A percentile compares a stretch with the other conserved stretches of the same genome.
These are phyloP conservation scores for Trifolium dubium DNA, from an alignment of 306 rosid species.

Conservation along the genomic window DNA sequence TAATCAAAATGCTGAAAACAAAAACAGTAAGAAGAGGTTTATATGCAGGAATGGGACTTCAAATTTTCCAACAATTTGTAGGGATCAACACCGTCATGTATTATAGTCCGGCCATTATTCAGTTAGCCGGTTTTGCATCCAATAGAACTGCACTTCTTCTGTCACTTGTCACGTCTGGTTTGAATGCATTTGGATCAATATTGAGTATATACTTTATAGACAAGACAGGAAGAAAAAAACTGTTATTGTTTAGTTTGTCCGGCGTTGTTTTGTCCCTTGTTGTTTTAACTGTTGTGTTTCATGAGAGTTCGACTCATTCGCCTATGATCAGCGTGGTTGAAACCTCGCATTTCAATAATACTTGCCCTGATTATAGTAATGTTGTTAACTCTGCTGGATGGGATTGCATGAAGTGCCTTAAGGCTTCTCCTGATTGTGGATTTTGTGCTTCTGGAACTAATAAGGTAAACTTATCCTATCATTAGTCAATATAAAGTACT, in stretches of 20 bases:
- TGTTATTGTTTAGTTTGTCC: conserved; percentile 46
- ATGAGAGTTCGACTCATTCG: conserved; percentile 49
- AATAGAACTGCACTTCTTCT: conserved; percentile 59
- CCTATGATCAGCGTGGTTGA: conserved; percentile 38
- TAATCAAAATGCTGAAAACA: conserved; percentile 45
- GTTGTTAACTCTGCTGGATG: conserved; percentile 33
- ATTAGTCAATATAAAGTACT: background rate
- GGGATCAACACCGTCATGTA: conserved; percentile 72
- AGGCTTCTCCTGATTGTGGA: conserved; percentile 58
- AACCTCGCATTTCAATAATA: conserved; percentile 48
- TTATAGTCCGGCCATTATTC: conserved; percentile 67
- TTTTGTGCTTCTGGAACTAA: conserved; percentile 53
- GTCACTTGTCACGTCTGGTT: conserved; percentile 60
- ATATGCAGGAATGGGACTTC: conserved; percentile 69
- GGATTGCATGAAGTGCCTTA: conserved; percentile 65
- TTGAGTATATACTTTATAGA: conserved; percentile 63
- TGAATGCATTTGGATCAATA: conserved; percentile 61
- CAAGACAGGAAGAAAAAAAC: conserved; percentile 63
- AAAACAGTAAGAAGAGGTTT: conserved; percentile 61
- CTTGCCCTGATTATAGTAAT: conserved; percentile 52
- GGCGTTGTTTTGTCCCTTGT: conserved; percentile 53
- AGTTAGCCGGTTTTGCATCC: conserved; percentile 63
- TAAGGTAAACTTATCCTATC: conserved; percentile 44
- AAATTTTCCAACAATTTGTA: conserved; percentile 66
- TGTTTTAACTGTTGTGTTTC: conserved; percentile 53